A percentile compares a stretch with the other conserved stretches of the same genome.
phyloP scores from a whole-genome alignment of 2,329 filamentous ascomycete species.

The Chalaropsis thielavioides region DNA sequence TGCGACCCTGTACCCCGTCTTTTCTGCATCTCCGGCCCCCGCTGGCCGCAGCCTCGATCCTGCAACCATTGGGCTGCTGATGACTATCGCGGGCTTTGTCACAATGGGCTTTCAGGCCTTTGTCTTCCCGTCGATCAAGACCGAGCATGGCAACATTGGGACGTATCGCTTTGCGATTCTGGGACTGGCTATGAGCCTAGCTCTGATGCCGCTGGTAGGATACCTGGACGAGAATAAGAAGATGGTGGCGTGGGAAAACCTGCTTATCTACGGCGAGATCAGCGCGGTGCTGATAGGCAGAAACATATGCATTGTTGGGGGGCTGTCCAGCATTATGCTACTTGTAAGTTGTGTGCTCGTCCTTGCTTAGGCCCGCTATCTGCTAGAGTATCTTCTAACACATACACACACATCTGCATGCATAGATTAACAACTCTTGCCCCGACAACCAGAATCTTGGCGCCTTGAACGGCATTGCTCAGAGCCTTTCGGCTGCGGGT shows the following conservation, averaged over 20 bases:
- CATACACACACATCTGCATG: not conserved
- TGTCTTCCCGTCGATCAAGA: conserved; percentile 64
- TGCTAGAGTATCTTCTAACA: not conserved
- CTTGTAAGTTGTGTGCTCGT: conserved; percentile 42
- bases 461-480: conserved; percentile 81
- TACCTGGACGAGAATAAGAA: conserved; percentile 42
- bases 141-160: conserved; percentile 68
- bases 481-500: conserved; percentile 82
- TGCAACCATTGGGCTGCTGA: conserved; percentile 66
- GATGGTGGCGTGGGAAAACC: conserved; percentile 25
- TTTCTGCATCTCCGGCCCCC: conserved; percentile 60
- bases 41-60: conserved; percentile 64
- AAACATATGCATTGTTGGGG: conserved; percentile 78
- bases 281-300: conserved; percentile 70
- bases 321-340: conserved; percentile 75
- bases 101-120: conserved; percentile 86
- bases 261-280: conserved; percentile 69
- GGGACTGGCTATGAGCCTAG: conserved; percentile 67
- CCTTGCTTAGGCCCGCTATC: too few species aligned
- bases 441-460: conserved; percentile 49
- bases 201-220: conserved; percentile 79
- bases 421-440: conserved; percentile 14
- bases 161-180: conserved; percentile 69
- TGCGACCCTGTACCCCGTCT: conserved; percentile 90
- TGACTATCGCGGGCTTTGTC: conserved; percentile 69